Conservation (phyloP, 2,329 filamentous ascomycete genomes). For the Xylaria sp. region DNA sequence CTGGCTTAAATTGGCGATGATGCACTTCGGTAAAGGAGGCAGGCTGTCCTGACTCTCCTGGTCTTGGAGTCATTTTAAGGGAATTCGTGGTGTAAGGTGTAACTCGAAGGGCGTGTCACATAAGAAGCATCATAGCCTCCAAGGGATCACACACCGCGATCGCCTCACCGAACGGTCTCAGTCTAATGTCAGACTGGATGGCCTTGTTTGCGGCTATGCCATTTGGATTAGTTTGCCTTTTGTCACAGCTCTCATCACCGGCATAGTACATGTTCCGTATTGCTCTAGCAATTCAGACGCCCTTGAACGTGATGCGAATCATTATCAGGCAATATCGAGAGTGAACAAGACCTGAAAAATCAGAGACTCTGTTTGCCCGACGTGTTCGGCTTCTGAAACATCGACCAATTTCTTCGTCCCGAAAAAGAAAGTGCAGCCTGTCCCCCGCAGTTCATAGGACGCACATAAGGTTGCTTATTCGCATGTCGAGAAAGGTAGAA, state of each 20-base stretch:
- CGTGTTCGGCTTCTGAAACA: conserved; percentile 12
- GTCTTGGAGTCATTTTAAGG: no score
- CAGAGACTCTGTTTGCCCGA: conserved; percentile 1
- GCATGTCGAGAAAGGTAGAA: neutral
- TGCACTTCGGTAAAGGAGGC: no score
- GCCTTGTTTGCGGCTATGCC: no score
- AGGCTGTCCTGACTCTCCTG: no score
- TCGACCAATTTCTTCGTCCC: conserved; percentile 10
- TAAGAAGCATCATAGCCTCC: neutral
- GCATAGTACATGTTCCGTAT: neutral
- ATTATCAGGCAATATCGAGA: neutral
- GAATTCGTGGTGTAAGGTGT: no score
- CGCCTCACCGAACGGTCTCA: no score
- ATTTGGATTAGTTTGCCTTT: neutral
- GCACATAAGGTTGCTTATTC: neutral
- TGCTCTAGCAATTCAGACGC: neutral
- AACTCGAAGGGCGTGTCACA: no score
- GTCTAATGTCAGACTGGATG: no score
- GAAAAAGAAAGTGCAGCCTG: conserved; percentile 2
- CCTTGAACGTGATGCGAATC: neutral
- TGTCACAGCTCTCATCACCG: neutral
- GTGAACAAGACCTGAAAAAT: neutral
- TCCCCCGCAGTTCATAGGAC: conserved; percentile 6
- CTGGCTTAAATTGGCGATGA: no score
- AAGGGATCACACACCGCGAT: no score